These are phyloP conservation scores for Monosiga brevicollis DNA, from an alignment of 78 protist genomes.

Conservation along the genomic window DNA sequence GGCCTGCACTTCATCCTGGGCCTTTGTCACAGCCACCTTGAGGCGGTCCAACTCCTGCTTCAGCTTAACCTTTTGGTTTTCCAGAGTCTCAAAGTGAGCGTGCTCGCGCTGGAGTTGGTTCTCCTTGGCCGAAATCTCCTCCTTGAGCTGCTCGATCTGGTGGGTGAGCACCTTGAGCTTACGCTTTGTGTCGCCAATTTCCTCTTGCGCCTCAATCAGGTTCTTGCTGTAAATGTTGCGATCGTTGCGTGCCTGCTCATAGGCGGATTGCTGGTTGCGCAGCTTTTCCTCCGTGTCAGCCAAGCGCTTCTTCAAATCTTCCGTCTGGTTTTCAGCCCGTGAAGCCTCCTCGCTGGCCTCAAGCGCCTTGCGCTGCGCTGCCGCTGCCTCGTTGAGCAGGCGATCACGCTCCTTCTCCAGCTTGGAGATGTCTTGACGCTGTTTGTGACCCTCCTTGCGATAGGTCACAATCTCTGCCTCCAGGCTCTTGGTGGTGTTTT, in stretches of 20 bases:
- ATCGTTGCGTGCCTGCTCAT: constrained; percentile 79
- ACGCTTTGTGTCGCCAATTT: constrained; percentile 69
- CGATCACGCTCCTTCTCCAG: constrained; percentile 60
- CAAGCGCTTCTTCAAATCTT: constrained; percentile 60
- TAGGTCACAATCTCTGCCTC: constrained; percentile 43
- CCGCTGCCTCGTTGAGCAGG: constrained; percentile 37
- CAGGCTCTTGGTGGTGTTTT: constrained; percentile 27
- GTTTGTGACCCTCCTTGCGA: constrained; percentile 39
- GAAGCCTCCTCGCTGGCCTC: constrained; percentile 65
- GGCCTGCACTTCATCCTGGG: no score
- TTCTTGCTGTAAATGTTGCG: constrained; percentile 74
- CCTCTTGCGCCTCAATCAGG: constrained; percentile 70
- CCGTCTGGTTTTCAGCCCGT: constrained; percentile 23
- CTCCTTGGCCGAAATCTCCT: constrained; percentile 4
- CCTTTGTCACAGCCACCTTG: neutral
- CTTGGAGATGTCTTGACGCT: constrained; percentile 20
- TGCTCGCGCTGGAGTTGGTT: constrained; percentile 16
- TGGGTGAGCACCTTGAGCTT: constrained; percentile 72
- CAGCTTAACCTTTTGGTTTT: neutral
- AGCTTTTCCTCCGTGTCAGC: constrained; percentile 55
- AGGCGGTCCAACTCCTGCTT: constrained; percentile 1
- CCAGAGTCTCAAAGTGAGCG: neutral
- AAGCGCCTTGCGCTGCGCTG: constrained; percentile 19
- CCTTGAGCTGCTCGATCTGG: constrained; percentile 73
- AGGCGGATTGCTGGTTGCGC: constrained; percentile 62